Base-by-base conservation (phyloP, 73 alveolate genomes). In the Stentor coeruleus region DNA sequence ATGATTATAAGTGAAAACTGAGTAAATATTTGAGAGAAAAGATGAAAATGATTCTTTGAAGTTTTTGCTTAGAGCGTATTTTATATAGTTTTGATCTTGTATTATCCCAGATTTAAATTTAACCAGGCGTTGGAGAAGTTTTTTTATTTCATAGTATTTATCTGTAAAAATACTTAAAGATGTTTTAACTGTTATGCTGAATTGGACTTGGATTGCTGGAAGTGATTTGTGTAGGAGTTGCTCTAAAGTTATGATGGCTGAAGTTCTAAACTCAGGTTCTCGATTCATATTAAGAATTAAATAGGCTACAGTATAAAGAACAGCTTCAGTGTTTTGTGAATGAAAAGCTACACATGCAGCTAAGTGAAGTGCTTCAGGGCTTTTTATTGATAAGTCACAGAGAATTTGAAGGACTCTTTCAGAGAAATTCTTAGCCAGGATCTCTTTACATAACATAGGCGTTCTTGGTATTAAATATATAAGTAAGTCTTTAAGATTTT, bases 291-390 rank as follows among this genome's bases (percentile, higher is more conserved):
- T 33, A 11, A 66, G 15, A 20, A 66, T 20, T 14, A 66, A 28
- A 31, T 26, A 66, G 11, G 79, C 49, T 28, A 20, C 20, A 11
- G 39, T 33, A 1, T 66, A 31, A 15, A 66, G 42, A 2, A 66
- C n/a, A 26, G 79, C 1, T 37, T 33, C 33, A 33, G 15, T 20
- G n/a, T 20, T 26, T 1, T 31, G 49, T 20, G 79, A 66, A 33
- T 66, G n/a, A 33, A 31, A 20, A 66, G 42, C 39, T 37, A 66
- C 37, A 31, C 79, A 66, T 2, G 37, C 36, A 11, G 79, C 79
- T 20, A 66, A 40, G 33, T 66, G 79, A 31, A 66, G 79, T 20
- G 79, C n/a, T 2, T 66, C 79, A 28, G 79, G 79, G 39, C 79
- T 20, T 66, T 66, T 20, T 57, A 20, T 31, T 57, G 73, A 57